These are phyloP conservation scores for Globisporangium heterothallicum DNA, from an alignment of 352 stramenopile genomes.

Conservation along the genomic window DNA sequence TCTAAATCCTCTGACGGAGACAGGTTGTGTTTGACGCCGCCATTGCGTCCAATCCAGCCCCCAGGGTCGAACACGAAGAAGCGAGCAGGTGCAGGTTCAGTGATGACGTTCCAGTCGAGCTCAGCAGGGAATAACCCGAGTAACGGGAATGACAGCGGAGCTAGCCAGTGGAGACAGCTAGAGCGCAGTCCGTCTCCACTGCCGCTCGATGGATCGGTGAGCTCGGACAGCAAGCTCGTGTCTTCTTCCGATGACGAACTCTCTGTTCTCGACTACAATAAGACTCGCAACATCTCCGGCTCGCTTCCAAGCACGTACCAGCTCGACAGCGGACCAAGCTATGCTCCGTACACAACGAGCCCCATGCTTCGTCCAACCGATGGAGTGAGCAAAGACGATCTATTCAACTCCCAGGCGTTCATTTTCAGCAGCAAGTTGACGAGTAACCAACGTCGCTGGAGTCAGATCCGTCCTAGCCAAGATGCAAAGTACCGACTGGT, in stretches of 20 bases:
- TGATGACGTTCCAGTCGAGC: conserved; percentile 27
- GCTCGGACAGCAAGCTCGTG: conserved; percentile 29
- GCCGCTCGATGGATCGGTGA: conserved; percentile 28
- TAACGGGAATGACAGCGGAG: conserved; percentile 18
- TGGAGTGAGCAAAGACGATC: conserved; percentile 44
- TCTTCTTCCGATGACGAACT: conserved; percentile 28
- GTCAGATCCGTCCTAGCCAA: conserved; percentile 85
- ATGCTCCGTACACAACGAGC: conserved; percentile 46
- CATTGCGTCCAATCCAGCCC: conserved; percentile 29
- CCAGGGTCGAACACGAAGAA: conserved; percentile 42
- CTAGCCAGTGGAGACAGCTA: conserved; percentile 32
- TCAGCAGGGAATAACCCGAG: conserved; percentile 20
- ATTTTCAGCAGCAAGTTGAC: conserved; percentile 81
- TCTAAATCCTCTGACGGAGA: conserved; percentile 43
- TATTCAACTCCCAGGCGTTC: conserved; percentile 72
- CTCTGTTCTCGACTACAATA: conserved; percentile 16
- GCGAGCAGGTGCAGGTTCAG: conserved; percentile 20
- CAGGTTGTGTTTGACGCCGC: conserved; percentile 43
- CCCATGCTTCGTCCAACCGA: conserved; percentile 49
- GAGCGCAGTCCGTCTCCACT: conserved; percentile 39
- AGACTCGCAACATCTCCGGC: conserved; percentile 34
- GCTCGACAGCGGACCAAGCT: conserved; percentile 34
- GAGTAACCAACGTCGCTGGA: conserved; percentile 95
- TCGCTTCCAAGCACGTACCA: conserved; percentile 65
- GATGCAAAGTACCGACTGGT: conserved; percentile 51